These are phyloP conservation scores for Ceratocystis alfenasii DNA, from an alignment of 2,329 filamentous ascomycete genomes.

Conservation along the genomic window DNA sequence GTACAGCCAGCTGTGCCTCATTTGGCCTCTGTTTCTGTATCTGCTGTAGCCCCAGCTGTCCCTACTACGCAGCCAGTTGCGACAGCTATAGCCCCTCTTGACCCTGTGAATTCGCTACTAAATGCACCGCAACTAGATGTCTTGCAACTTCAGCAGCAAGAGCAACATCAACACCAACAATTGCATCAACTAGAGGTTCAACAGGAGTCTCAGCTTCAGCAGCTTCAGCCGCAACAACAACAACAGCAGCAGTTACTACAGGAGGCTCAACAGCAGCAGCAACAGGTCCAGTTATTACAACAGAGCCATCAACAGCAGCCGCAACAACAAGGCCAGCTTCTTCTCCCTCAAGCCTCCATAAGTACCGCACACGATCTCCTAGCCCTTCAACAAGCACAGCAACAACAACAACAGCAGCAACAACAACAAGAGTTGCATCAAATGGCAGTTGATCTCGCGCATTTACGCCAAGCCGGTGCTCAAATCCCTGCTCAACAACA, in stretches of 20 bases:
- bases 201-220: conserved; percentile 7
- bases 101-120: conserved; percentile 20
- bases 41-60: conserved; percentile 1
- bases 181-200: background rate
- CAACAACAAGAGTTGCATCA: conserved; percentile 15
- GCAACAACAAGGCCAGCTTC: conserved; percentile 17
- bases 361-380: conserved; percentile 7
- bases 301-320: conserved; percentile 3
- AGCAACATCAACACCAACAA: conserved; percentile 18
- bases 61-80: background rate
- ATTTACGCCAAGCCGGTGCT: conserved; percentile 14
- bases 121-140: conserved; percentile 10
- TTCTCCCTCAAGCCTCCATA: conserved; percentile 3
- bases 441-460: conserved; percentile 15
- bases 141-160: conserved; percentile 17
- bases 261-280: background rate
- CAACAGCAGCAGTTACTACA: conserved; percentile 12
- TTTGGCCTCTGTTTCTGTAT: conserved; percentile 7
- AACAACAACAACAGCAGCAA: conserved; percentile 9
- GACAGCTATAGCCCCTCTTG: background rate
- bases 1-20: background rate
- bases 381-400: conserved; percentile 18
- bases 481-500: conserved; percentile 13
- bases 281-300: conserved; percentile 1
- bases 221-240: conserved; percentile 16